Conservation (phyloP, 345 rosid species). For the Bretschneidera sinensis region DNA sequence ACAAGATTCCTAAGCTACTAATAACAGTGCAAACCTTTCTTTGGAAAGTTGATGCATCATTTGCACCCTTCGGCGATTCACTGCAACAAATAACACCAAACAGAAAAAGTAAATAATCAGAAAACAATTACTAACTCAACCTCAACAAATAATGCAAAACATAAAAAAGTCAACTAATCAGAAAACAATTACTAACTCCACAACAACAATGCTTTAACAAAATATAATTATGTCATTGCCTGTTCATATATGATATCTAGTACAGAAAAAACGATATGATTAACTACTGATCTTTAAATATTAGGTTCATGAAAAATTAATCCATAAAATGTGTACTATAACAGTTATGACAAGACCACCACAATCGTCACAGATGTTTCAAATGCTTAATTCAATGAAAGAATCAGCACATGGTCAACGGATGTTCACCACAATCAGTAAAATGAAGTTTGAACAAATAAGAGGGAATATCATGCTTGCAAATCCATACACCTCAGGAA, state of each 20-base stretch:
- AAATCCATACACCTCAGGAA: not conserved
- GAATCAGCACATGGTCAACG: not conserved
- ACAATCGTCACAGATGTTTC: not conserved
- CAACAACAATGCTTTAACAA: slow-evolving; percentile 13
- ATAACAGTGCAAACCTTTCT: slow-evolving; percentile 67
- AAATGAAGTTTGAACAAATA: not conserved
- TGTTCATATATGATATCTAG: slow-evolving; percentile 12
- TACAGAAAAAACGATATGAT: slow-evolving; percentile 10
- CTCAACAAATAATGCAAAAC: slow-evolving; percentile 8
- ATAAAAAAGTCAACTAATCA: slow-evolving; percentile 3
- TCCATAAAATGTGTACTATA: not conserved
- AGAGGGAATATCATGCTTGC: not conserved
- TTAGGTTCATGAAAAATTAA: no score
- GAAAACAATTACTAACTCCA: slow-evolving; percentile 6
- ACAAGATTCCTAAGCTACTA: not conserved
- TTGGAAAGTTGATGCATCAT: slow-evolving; percentile 97
- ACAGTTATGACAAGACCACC: not conserved
- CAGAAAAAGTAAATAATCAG: not conserved
- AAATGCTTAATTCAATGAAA: not conserved
- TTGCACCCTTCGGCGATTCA: slow-evolving; percentile 96
- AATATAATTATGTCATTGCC: not conserved
- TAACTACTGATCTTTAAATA: no score
- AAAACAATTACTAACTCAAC: slow-evolving; percentile 7
- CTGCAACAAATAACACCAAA: slow-evolving; percentile 38
- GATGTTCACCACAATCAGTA: not conserved